Base-by-base conservation (phyloP, 2,329 filamentous ascomycete species). In the Ascocoryne sarcoides region DNA sequence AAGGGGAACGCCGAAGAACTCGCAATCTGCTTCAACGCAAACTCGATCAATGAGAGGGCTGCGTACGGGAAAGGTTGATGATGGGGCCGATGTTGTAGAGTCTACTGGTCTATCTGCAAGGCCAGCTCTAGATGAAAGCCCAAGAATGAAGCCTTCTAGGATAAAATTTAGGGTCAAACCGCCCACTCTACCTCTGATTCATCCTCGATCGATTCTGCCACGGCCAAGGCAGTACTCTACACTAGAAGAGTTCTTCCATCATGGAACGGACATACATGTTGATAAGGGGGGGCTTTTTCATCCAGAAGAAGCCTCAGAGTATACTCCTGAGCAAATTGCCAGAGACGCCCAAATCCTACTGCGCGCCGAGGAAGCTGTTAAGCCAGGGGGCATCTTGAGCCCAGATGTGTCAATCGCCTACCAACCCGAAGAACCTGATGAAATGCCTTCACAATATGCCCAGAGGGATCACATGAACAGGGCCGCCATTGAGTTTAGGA, bases 391-490 rank as follows among this genome's bases (percentile, higher is more conserved):
- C 2, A 60, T 88, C 3, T 69, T 95, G 19, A 87, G 82, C 37
- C 66, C 71, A 39, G 76, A 79, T 44, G 70, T 73, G 44, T 90
- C 84, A 57, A 81, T 79, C 2, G 65, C 82, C 17, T 92, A 84
- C 52, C 71, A 79, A 14, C 84, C 84, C 0, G 84, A 92, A 47
- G 69, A 77, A 10, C 14, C 14, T 10, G 67, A 66, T 44, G 79
- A 85, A 42, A 84, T 93, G 53, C 84, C 84, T 0, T 75, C 78
- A 0, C 86, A 92, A 55, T 96, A 86, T 69, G 79, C 83, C n/a
- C 88, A 93, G 51, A 75, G 78, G 56, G 89, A 96, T 56, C 85
- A 96, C 58, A 71, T 96, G 39, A 70, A 84, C 33, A 80, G 81
- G 34, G 89, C 94, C 46, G 81, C 84, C 43, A 58, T 82, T 10